These are phyloP conservation scores for Hyaloscypha hepaticicola DNA, from an alignment of 495 filamentous ascomycete species.

Conservation along the genomic window DNA sequence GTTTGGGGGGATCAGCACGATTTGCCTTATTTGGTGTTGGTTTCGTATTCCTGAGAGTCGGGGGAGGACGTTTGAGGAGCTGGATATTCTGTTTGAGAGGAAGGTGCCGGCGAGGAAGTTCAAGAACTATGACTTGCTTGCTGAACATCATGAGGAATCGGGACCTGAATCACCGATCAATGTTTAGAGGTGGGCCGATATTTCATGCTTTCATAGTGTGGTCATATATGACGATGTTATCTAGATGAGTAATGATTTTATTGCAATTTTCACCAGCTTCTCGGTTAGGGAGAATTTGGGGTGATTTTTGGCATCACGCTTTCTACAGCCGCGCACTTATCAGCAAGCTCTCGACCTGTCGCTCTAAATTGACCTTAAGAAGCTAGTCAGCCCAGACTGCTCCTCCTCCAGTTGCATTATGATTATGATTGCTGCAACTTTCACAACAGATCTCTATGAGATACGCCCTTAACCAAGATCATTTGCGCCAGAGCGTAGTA, in stretches of 20 bases:
- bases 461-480: no score
- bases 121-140: conserved; percentile 27
- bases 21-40: conserved; percentile 42
- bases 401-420: no score
- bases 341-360: no score
- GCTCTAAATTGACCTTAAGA: no score
- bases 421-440: no score
- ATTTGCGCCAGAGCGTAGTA: no score
- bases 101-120: conserved; percentile 41
- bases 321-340: no score
- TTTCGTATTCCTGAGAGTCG: conserved; percentile 63
- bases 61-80: conserved; percentile 39
- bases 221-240: background rate
- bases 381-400: no score
- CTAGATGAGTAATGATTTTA: background rate
- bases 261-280: no score
- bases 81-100: conserved; percentile 49
- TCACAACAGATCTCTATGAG: no score
- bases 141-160: background rate
- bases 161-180: background rate
- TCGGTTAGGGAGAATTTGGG: no score
- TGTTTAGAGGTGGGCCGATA: background rate
- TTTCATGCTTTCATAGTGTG: background rate
- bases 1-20: conserved; percentile 53
- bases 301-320: no score